A percentile compares a stretch with the other conserved stretches of the same genome.
Conservation (phyloP, 192 early-diverging fungal species). For the Coemansia sp. region DNA sequence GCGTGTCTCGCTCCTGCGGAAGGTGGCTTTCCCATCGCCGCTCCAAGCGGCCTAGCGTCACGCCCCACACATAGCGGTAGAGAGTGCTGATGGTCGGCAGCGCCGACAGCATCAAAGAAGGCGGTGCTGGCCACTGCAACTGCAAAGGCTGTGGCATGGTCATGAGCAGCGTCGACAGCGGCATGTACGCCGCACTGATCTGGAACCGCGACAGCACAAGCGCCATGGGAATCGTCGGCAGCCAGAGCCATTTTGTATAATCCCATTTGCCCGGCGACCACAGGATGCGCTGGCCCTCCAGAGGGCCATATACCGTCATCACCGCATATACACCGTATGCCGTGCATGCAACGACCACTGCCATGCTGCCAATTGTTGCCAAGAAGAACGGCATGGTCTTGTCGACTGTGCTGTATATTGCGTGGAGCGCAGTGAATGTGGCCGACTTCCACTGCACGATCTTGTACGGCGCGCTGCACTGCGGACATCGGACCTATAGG, state of each 20-base stretch:
- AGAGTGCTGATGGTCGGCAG: conserved; percentile 59
- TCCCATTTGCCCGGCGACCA: conserved; percentile 53
- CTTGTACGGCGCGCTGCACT: conserved; percentile 60
- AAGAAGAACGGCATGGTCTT: conserved; percentile 58
- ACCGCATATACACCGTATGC: conserved; percentile 66
- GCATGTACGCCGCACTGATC: conserved; percentile 55
- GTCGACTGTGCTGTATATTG: conserved; percentile 52
- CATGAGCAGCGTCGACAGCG: conserved; percentile 55
- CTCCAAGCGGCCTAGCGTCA: conserved; percentile 53
- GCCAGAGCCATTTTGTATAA: conserved; percentile 57
- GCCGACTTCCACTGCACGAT: conserved; percentile 52
- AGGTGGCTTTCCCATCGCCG: conserved; percentile 51
- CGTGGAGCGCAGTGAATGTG: conserved; percentile 48
- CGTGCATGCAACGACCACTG: conserved; percentile 57
- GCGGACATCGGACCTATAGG: conserved; percentile 64
- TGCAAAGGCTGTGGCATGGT: conserved; percentile 52
- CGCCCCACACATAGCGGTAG: conserved; percentile 53
- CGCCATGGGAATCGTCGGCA: conserved; percentile 56
- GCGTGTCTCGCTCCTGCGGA: conserved; percentile 15
- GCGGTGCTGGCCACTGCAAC: conserved; percentile 56
- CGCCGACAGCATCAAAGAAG: conserved; percentile 54
- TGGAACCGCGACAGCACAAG: conserved; percentile 59
- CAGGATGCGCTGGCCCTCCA: conserved; percentile 56
- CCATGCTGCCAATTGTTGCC: conserved; percentile 56
- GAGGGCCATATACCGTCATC: conserved; percentile 59